These are phyloP conservation scores for Phytophthora tentaculata DNA, from an alignment of 352 stramenopile genomes.

Conservation along the genomic window DNA sequence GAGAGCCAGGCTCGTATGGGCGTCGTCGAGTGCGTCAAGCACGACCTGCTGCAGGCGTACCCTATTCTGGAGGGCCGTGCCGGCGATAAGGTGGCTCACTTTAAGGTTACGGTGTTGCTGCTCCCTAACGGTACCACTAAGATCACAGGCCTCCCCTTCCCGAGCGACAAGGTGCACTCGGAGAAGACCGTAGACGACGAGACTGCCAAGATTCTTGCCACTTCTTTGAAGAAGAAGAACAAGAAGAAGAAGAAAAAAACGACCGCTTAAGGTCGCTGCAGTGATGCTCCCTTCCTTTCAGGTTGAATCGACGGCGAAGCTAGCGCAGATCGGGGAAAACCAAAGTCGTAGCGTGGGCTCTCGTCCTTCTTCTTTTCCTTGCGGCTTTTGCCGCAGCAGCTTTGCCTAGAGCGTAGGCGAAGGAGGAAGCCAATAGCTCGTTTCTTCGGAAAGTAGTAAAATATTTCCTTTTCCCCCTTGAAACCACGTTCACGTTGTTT, in stretches of 20 bases:
- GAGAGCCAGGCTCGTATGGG: constrained; percentile 97
- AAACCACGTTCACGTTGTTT: background rate
- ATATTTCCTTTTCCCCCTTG: constrained; percentile 49
- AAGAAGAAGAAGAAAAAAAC: constrained; percentile 94
- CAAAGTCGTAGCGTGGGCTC: constrained; percentile 25
- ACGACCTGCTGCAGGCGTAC: constrained; percentile 98
- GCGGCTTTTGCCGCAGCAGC: constrained; percentile 31
- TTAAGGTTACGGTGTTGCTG: constrained; percentile 99
- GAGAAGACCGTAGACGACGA: constrained; percentile 94
- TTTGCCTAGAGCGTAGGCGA: constrained; percentile 37
- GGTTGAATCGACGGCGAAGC: constrained; percentile 36
- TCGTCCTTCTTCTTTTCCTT: constrained; percentile 43
- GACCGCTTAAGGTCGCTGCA: constrained; percentile 38
- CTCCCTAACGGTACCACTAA: constrained; percentile 95
- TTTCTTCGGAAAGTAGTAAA: constrained; percentile 56
- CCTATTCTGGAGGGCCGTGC: constrained; percentile 96
- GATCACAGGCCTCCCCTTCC: constrained; percentile 95
- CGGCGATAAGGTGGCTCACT: constrained; percentile 97
- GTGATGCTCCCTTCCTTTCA: constrained; percentile 31
- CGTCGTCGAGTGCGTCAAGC: constrained; percentile 97
- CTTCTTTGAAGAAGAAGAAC: constrained; percentile 96
- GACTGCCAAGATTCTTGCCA: constrained; percentile 88
- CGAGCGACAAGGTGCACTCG: constrained; percentile 90
- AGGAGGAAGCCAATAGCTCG: constrained; percentile 36
- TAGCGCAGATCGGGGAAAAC: constrained; percentile 36